Conservation (phyloP, 2,329 filamentous ascomycete species). For the Trichoderma gracile region DNA sequence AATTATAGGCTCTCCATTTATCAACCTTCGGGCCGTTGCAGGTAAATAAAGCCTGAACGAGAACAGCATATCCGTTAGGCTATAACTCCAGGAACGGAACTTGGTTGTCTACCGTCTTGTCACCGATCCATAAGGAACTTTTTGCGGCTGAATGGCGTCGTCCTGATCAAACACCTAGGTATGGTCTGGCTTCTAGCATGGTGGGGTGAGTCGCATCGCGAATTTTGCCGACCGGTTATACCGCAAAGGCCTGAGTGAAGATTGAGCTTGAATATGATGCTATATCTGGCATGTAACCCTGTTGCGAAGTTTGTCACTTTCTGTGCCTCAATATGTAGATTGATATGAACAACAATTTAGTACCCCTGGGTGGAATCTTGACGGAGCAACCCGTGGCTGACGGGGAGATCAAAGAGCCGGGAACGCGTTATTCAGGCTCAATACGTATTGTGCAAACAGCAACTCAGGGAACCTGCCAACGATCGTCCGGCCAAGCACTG, state of each 20-base stretch:
- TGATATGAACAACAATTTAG: background rate
- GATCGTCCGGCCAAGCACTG: too few relatives aligned
- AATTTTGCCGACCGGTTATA: slow-evolving; percentile 20
- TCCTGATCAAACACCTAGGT: background rate
- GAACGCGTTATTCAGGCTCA: slow-evolving; percentile 15
- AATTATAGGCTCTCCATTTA: too few relatives aligned
- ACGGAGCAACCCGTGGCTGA: background rate
- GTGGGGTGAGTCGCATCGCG: slow-evolving; percentile 13
- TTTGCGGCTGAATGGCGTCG: slow-evolving; percentile 9
- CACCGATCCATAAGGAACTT: background rate
- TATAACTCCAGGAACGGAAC: background rate
- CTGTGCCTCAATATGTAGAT: background rate
- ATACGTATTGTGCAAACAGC: background rate
- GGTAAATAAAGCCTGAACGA: background rate
- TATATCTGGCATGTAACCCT: background rate
- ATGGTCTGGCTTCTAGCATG: background rate
- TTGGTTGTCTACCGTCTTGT: background rate
- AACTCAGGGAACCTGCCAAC: background rate
- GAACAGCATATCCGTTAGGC: background rate
- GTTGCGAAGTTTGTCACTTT: background rate
- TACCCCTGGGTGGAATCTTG: background rate
- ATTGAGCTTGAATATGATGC: background rate
- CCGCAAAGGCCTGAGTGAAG: background rate
- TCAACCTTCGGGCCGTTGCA: background rate
- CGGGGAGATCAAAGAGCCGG: background rate